These are phyloP conservation scores for Silybum marianum DNA, from an alignment of 129 eudicot genomes.

Conservation along the genomic window DNA sequence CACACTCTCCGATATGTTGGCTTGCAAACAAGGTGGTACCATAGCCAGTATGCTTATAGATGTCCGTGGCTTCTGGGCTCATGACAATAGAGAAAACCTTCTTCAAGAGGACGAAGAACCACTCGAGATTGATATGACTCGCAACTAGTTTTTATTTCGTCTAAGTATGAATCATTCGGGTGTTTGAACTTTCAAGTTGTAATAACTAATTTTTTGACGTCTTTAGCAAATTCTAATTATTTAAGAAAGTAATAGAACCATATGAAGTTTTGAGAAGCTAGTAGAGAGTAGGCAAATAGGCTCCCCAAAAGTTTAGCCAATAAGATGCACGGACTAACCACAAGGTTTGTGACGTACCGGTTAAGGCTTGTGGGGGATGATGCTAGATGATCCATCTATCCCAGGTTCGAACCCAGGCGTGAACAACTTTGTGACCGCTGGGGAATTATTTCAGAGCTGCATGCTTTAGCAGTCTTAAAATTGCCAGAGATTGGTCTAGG, in stretches of 20 bases:
- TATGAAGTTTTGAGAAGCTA: too few relatives aligned
- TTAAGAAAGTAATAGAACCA: background rate
- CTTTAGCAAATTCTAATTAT: background rate
- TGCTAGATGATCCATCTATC: too few relatives aligned
- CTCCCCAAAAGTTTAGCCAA: background rate
- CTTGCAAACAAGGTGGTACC: slow-evolving; percentile 86
- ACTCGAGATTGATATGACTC: slow-evolving; percentile 20
- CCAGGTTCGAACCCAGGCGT: too few relatives aligned
- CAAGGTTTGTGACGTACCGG: too few relatives aligned
- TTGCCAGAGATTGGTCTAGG: too few relatives aligned
- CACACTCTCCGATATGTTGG: slow-evolving; percentile 63
- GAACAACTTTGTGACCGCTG: too few relatives aligned
- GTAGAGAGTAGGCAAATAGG: background rate
- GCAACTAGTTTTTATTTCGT: background rate
- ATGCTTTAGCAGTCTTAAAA: too few relatives aligned
- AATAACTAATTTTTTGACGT: background rate
- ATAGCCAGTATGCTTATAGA: slow-evolving; percentile 94
- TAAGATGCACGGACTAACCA: too few relatives aligned
- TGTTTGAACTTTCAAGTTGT: background rate
- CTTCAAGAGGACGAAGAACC: slow-evolving; percentile 94
- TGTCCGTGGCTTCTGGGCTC: slow-evolving; percentile 96
- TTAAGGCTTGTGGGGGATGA: too few relatives aligned
- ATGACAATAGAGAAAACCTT: slow-evolving; percentile 90
- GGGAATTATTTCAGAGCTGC: too few relatives aligned
- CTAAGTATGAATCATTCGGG: background rate